phyloP scores from a whole-genome alignment of 2,329 filamentous ascomycete genomes.

The Elsinoe perseae region DNA sequence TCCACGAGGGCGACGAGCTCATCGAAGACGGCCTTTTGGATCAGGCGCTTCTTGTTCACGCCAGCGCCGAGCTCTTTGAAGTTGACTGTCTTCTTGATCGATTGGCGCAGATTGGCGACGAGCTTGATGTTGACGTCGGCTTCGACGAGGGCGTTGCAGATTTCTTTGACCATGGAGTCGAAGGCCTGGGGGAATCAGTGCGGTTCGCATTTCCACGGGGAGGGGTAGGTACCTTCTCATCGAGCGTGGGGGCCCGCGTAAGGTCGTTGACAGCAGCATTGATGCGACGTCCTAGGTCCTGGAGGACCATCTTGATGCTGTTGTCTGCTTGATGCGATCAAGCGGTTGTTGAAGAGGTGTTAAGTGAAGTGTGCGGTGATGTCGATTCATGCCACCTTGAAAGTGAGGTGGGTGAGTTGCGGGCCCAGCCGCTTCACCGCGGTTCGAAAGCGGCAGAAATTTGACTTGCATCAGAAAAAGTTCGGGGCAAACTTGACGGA shows the following conservation, averaged over 20 bases:
- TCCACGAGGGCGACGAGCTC: constrained; percentile 93
- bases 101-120: constrained; percentile 83
- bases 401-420: constrained; percentile 10
- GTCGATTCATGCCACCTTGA: constrained; percentile 13
- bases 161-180: constrained; percentile 97
- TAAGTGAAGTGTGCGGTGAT: background rate
- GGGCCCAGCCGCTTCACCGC: constrained; percentile 15
- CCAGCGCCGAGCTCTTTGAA: constrained; percentile 86
- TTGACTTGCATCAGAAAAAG: constrained; percentile 14
- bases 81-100: constrained; percentile 83
- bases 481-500: background rate
- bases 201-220: background rate
- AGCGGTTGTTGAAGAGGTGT: background rate
- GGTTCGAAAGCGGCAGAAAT: constrained; percentile 3
- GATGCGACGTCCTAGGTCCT: constrained; percentile 97
- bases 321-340: constrained; percentile 1
- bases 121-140: constrained; percentile 96
- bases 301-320: constrained; percentile 80
- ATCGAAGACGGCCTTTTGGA: constrained; percentile 96
- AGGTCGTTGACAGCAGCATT: constrained; percentile 93
- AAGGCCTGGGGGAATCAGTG: constrained; percentile 57
- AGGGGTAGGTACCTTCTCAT: constrained; percentile 67
- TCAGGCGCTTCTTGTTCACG: constrained; percentile 96
- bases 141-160: constrained; percentile 88
- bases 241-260: constrained; percentile 83